phyloP scores from a whole-genome alignment of 2,329 filamentous ascomycete species.

The Lecanicillium sp. region DNA sequence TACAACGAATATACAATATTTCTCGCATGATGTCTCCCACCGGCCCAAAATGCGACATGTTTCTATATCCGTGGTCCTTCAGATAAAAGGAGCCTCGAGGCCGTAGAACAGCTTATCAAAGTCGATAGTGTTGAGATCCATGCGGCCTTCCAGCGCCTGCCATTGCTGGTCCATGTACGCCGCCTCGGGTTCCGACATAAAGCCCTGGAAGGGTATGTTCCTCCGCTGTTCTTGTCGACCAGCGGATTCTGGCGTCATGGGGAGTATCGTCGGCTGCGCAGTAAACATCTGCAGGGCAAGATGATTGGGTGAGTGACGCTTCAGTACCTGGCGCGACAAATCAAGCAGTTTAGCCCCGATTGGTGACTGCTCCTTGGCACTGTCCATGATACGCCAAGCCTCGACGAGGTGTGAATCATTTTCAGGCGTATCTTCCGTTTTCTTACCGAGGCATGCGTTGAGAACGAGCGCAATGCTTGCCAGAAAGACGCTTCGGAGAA shows the following conservation, averaged over 20 bases:
- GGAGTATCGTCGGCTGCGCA: slow-evolving; percentile 15
- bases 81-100: slow-evolving; percentile 29
- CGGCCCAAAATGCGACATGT: not conserved
- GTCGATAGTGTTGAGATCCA: slow-evolving; percentile 30
- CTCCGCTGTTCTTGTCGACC: slow-evolving; percentile 15
- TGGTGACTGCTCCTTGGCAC: slow-evolving; percentile 24
- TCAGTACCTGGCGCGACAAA: slow-evolving; percentile 26
- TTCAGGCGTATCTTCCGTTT: slow-evolving; percentile 19
- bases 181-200: slow-evolving; percentile 14
- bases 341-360: slow-evolving; percentile 27
- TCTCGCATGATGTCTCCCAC: not conserved
- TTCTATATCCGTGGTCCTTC: not conserved
- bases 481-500: slow-evolving; percentile 29
- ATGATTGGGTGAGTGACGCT: slow-evolving; percentile 25
- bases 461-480: slow-evolving; percentile 29
- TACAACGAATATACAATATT: not conserved
- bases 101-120: slow-evolving; percentile 31
- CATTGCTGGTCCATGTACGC: slow-evolving; percentile 23
- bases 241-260: slow-evolving; percentile 26
- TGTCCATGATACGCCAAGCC: slow-evolving; percentile 29
- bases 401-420: slow-evolving; percentile 24
- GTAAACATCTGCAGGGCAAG: slow-evolving; percentile 19
- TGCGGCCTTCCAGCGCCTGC: slow-evolving; percentile 23
- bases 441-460: slow-evolving; percentile 25
- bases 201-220: slow-evolving; percentile 8